phyloP scores from a whole-genome alignment of 352 stramenopile genomes.

The Aphanomyces euteiches region DNA sequence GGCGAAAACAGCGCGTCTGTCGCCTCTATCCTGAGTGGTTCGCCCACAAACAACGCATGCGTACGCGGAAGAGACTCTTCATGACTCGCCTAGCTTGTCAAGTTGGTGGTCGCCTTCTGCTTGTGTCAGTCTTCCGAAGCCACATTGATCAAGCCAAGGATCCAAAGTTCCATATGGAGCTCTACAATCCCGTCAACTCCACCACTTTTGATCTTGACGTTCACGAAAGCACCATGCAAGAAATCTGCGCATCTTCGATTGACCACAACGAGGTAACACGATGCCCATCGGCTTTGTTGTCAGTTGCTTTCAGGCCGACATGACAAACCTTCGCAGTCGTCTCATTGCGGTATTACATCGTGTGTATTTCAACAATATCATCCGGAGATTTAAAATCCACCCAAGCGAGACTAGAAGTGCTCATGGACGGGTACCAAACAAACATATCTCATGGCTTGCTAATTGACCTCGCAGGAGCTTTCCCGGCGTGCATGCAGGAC shows the following conservation, averaged over 20 bases:
- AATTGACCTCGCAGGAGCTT: too few species aligned
- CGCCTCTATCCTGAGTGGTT: slow-evolving; percentile 21
- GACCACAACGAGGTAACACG: slow-evolving; percentile 1
- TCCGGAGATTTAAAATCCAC: slow-evolving; percentile 12
- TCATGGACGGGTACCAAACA: slow-evolving; percentile 7
- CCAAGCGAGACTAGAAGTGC: background rate
- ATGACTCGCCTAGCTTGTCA: background rate
- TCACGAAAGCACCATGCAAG: background rate
- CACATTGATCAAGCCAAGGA: slow-evolving; percentile 25
- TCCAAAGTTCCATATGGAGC: slow-evolving; percentile 7
- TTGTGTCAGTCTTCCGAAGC: slow-evolving; percentile 24
- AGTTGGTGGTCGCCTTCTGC: slow-evolving; percentile 5
- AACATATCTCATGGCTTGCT: background rate
- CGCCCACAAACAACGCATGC: slow-evolving; percentile 12
- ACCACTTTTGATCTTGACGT: slow-evolving; percentile 3
- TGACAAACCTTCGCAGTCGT: background rate
- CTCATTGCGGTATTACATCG: background rate
- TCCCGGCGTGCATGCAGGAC: too few species aligned
- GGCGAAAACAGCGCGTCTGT: background rate
- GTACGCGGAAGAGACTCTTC: slow-evolving; percentile 1
- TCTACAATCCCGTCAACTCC: background rate
- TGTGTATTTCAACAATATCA: background rate
- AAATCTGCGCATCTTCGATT: slow-evolving; percentile 4
- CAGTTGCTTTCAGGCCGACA: background rate
- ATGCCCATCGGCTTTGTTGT: background rate